Conservation (phyloP, 345 rosid species). For the Populus alba region DNA sequence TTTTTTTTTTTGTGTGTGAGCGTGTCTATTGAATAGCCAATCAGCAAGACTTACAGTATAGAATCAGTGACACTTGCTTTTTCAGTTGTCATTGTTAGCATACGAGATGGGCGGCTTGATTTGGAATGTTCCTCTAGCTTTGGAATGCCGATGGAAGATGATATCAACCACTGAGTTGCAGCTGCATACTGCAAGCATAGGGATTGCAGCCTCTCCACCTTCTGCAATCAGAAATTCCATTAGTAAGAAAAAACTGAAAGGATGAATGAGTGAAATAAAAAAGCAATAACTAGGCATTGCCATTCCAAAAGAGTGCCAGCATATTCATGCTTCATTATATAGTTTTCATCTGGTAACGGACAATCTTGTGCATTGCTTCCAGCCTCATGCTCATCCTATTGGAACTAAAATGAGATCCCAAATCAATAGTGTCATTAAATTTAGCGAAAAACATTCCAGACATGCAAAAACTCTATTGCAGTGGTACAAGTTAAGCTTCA, state of each 20-base stretch:
- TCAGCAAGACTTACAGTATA: slow-evolving; percentile 62
- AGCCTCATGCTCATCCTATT: neutral
- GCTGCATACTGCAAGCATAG: slow-evolving; percentile 86
- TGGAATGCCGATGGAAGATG: slow-evolving; percentile 68
- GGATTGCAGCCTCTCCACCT: slow-evolving; percentile 82
- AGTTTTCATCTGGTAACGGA: neutral
- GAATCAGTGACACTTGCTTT: slow-evolving; percentile 64
- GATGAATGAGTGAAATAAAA: neutral
- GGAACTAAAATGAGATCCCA: neutral
- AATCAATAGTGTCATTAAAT: neutral
- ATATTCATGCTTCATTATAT: neutral
- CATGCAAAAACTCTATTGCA: neutral
- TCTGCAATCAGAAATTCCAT: slow-evolving; percentile 47
- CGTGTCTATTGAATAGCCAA: neutral
- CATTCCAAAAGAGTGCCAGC: neutral
- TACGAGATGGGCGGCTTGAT: slow-evolving; percentile 40
- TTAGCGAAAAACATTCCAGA: neutral
- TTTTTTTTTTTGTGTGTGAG: neutral
- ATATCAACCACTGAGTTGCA: slow-evolving; percentile 92
- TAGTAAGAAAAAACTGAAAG: slow-evolving; percentile 11
- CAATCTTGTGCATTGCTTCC: neutral
- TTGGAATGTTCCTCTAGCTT: slow-evolving; percentile 41
- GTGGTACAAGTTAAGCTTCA: neutral
- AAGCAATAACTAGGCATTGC: neutral
- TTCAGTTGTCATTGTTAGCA: slow-evolving; percentile 41